Conservation (phyloP, 179 eudicot genomes). For the Patellifolia procumbens region DNA sequence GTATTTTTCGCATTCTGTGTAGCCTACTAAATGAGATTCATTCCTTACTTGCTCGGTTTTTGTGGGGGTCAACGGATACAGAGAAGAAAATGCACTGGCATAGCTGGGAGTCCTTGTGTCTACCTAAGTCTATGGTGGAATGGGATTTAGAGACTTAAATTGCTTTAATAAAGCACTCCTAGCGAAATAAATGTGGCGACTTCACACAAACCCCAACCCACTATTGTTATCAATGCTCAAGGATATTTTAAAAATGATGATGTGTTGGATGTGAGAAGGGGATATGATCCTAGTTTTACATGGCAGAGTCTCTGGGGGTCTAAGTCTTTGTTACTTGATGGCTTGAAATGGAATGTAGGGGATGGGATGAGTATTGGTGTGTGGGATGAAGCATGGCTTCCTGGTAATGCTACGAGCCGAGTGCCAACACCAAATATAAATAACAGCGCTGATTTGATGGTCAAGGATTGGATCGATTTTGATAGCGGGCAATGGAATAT, state of each 20-base stretch:
- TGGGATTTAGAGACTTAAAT: background rate
- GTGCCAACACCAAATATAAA: background rate
- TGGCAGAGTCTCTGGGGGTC: background rate
- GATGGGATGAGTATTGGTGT: background rate
- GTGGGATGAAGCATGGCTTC: background rate
- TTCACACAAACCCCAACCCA: background rate
- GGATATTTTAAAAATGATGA: background rate
- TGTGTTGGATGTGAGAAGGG: background rate
- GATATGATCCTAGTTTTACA: background rate
- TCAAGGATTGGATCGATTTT: background rate
- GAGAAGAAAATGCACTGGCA: background rate
- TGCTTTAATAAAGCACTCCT: background rate
- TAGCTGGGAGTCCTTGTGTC: background rate
- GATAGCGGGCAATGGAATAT: background rate
- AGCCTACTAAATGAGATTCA: background rate
- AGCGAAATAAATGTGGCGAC: background rate
- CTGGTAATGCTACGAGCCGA: background rate
- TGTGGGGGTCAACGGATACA: background rate
- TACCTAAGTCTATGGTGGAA: background rate
- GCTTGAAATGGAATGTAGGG: background rate
- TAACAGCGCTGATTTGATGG: background rate
- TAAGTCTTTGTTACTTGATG: background rate
- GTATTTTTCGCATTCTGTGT: background rate
- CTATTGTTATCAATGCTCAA: no score
- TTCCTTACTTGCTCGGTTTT: background rate